Evolutionary conservation across 768 basidiomycete species (phyloP).

Genomic region (Lactifluus piperatus): DNA sequence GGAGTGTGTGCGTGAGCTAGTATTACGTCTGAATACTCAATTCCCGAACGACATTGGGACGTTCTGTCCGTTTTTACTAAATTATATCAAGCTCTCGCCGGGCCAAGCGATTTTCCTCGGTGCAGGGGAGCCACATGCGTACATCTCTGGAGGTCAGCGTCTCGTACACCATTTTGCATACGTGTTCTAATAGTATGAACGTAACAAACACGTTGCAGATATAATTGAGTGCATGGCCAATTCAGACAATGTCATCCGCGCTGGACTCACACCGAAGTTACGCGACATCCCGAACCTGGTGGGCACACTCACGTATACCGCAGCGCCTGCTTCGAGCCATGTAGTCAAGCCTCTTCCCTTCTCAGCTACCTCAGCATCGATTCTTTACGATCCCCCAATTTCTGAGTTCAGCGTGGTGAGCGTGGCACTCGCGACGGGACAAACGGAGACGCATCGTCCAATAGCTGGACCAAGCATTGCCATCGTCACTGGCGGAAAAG

Average conservation of each 20-base stretch:
- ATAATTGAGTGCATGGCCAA: constrained; percentile 99
- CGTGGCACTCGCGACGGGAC: constrained; percentile 38
- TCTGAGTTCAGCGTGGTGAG: constrained; percentile 87
- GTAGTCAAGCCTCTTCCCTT: constrained; percentile 54
- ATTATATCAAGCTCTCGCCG: constrained; percentile 67
- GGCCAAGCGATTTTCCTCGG: constrained; percentile 93
- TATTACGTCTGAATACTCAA: constrained; percentile 54
- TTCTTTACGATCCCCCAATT: constrained; percentile 85
- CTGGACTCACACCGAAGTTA: constrained; percentile 93
- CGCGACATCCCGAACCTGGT: constrained; percentile 91
- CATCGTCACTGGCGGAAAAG: constrained; percentile 66
- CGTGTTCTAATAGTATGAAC: neutral
- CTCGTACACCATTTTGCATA: neutral
- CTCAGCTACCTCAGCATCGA: constrained; percentile 28
- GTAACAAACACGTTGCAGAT: constrained; percentile 38
- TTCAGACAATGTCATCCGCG: constrained; percentile 97
- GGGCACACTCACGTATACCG: constrained; percentile 75
- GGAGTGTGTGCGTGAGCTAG: constrained; percentile 49
- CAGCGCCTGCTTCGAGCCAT: constrained; percentile 61
- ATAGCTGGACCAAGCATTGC: constrained; percentile 80
- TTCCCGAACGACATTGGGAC: constrained; percentile 92
- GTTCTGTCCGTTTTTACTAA: constrained; percentile 85
- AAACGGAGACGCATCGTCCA: constrained; percentile 45
- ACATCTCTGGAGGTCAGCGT: constrained; percentile 77
- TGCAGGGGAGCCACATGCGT: constrained; percentile 96